Conservation (phyloP, 1,139 yeast genomes). For the Debaryomyces nepalensis region DNA sequence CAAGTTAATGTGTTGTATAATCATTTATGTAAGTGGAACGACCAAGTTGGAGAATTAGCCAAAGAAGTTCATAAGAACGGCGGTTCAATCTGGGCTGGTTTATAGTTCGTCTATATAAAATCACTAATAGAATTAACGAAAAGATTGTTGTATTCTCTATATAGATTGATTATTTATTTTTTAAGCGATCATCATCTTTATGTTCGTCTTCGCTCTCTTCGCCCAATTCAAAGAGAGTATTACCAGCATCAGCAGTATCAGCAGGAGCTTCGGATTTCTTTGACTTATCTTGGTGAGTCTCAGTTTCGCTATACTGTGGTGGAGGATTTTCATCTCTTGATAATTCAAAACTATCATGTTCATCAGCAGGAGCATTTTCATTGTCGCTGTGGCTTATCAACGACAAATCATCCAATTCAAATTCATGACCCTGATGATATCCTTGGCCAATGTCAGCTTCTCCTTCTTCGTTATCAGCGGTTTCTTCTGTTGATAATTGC, state of each 20-base stretch:
- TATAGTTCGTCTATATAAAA: conserved; percentile 18
- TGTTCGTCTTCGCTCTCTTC: conserved; percentile 39
- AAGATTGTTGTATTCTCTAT: conserved; percentile 5
- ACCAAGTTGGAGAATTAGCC: conserved; percentile 71
- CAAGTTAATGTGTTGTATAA: conserved; percentile 80
- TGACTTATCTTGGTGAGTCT: conserved; percentile 17
- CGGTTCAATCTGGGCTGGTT: conserved; percentile 46
- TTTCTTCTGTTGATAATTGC: conserved; percentile 79
- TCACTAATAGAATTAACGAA: conserved; percentile 9
- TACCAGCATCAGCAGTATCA: conserved; percentile 20
- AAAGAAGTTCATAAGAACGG: conserved; percentile 41
- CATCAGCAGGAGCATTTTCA: conserved; percentile 29
- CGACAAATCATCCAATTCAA: conserved; percentile 75
- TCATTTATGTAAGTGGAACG: conserved; percentile 78
- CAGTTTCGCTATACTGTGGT: conserved; percentile 26
- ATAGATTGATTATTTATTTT: conserved; percentile 15
- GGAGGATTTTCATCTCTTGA: conserved; percentile 33
- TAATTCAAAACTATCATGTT: conserved; percentile 44
- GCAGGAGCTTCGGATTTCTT: conserved; percentile 12
- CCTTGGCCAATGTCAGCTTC: conserved; percentile 22
- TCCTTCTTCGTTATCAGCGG: conserved; percentile 55
- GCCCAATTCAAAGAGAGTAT: conserved; percentile 45
- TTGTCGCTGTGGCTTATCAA: conserved; percentile 58
- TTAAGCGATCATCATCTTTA: conserved; percentile 38
- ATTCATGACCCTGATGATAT: conserved; percentile 55